These are phyloP conservation scores for Magnusiomyces ingens DNA, from an alignment of 1,139 yeast species.

Conservation along the genomic window DNA sequence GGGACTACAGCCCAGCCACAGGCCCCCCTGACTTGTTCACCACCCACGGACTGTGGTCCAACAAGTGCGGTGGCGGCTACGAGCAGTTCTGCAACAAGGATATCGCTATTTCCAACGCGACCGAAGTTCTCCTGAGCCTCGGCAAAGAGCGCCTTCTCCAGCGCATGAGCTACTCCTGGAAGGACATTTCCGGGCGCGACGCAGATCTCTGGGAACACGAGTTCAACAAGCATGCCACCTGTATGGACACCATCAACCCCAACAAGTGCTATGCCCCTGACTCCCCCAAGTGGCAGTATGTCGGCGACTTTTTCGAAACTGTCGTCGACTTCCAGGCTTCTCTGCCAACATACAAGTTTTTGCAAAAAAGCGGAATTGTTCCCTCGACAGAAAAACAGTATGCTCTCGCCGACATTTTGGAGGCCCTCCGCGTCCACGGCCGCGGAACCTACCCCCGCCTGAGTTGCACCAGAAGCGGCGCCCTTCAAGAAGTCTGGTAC, in stretches of 20 bases:
- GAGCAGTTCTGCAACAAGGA: conserved; percentile 68
- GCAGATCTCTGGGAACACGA: conserved; percentile 86
- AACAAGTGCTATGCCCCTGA: conserved; percentile 46
- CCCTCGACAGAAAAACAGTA: conserved; percentile 61
- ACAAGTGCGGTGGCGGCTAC: conserved; percentile 67
- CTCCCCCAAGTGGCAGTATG: conserved; percentile 47
- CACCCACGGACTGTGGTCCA: conserved; percentile 82
- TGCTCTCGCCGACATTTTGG: conserved; percentile 54
- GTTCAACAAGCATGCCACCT: conserved; percentile 92
- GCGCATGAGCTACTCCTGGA: conserved; percentile 64
- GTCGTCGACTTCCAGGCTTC: conserved; percentile 57
- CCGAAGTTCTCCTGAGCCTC: conserved; percentile 43
- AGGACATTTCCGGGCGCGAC: conserved; percentile 68
- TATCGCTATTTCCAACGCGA: conserved; percentile 51
- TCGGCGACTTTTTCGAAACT: conserved; percentile 69
- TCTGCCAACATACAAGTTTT: conserved; percentile 66
- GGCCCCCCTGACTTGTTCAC: conserved; percentile 79
- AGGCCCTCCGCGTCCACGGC: conserved; percentile 49
- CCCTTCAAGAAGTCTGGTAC: conserved; percentile 86
- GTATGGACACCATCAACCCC: conserved; percentile 74
- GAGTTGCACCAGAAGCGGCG: conserved; percentile 60
- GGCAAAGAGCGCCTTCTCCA: conserved; percentile 49
- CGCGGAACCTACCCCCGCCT: conserved; percentile 39
- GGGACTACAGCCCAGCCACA: conserved; percentile 84
- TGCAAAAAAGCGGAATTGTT: conserved; percentile 57